Base-by-base conservation (phyloP, 2,329 filamentous ascomycete genomes). In the Aspergillus luchuensis region DNA sequence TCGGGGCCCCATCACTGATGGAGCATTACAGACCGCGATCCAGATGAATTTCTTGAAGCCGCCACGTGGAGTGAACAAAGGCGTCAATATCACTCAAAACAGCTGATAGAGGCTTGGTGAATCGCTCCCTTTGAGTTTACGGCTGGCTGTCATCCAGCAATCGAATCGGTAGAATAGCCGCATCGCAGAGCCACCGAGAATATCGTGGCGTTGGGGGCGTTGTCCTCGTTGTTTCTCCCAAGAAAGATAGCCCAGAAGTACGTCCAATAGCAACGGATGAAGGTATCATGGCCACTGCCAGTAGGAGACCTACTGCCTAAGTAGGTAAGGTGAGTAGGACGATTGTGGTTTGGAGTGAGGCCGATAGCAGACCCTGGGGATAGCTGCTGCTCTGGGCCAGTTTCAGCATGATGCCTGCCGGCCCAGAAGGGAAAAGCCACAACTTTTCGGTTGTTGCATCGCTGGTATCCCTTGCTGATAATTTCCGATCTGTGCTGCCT, bases 381-480 rank as follows among this genome's bases (percentile, higher is more conserved):
- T 19, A 19, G 21, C 28, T n/a, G 38, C 15, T 43, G 52, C 38
- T 43, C 52, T 55, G 52, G 52, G 28, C 52, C 41, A 55, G 52
- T 43, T 45, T 55, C 38, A 45, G n/a, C 41, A 25, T 41, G 15
- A 23, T 33, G 7, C 51, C n/a, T 53, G 15, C 52, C 45, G 25
- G 38, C 38, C 52, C 15, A 55, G 38, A 33, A 43, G 23, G n/a
- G 52, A 15, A 45, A 45, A 23, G 17, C 33, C 50, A 39, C 33
- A 21, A 21, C 19, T 23, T 41, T 36, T 36, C 13, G 52, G 38
- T 43, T 33, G 52, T 55, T 45, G 52, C 52, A 55, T 55, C 52
- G 52, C 52, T 30, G 38, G 38, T 43, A 55, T 55, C 52, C 52
- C 52, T 55, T 55, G 52, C 52, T 55, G 52, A 55, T 45, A 45